Evolutionary conservation across 306 rosid genomes (phyloP).

Genomic region (Lathyrus aphaca): DNA sequence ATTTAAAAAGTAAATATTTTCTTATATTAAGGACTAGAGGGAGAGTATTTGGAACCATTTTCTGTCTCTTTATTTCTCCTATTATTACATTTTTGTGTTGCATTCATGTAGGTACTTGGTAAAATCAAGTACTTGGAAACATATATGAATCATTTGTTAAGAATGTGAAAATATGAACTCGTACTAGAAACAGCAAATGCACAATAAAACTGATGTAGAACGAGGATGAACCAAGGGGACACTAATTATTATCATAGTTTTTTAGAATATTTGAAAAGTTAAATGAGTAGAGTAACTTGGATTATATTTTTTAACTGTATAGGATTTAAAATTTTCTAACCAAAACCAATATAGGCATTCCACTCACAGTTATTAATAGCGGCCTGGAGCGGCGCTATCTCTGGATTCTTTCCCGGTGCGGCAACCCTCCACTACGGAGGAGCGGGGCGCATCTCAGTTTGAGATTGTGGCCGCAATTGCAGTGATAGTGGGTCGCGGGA

Average conservation of each 20-base stretch:
- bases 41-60: slow-evolving; percentile 22
- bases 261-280: slow-evolving; percentile 13
- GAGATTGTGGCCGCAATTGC: no score
- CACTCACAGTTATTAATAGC: no score
- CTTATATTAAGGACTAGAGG: no score
- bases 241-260: slow-evolving; percentile 13
- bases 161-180: slow-evolving; percentile 15
- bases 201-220: slow-evolving; percentile 20
- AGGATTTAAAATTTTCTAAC: background rate
- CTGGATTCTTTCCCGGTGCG: no score
- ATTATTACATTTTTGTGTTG: slow-evolving; percentile 26
- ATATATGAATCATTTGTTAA: slow-evolving; percentile 10
- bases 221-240: background rate
- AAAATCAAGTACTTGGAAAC: slow-evolving; percentile 7
- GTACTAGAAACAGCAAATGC: slow-evolving; percentile 18
- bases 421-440: no score
- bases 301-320: background rate
- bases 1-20: no score
- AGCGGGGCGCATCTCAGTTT: no score
- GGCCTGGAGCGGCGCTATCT: no score
- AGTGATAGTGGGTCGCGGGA: no score
- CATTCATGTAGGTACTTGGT: slow-evolving; percentile 10
- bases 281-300: background rate
- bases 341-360: slow-evolving; percentile 24
- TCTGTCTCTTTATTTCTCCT: background rate